A percentile compares a stretch with the other conserved stretches of the same genome.
These are phyloP conservation scores for Serpula lacrymans DNA, from an alignment of 768 basidiomycete species.

Conservation along the genomic window DNA sequence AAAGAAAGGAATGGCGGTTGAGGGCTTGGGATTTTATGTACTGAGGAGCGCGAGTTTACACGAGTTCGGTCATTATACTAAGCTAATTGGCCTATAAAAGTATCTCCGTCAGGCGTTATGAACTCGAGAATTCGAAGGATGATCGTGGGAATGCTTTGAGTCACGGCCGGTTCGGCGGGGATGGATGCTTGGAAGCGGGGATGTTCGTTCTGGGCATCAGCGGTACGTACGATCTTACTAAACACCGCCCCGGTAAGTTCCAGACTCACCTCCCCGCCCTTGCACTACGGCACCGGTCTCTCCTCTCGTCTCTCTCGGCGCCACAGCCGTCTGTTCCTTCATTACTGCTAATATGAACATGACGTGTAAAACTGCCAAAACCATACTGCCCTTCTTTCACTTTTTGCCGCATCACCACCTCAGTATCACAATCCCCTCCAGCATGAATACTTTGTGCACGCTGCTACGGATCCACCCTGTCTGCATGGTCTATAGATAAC, in stretches of 20 bases:
- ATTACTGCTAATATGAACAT: no score
- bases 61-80: constrained; percentile 12
- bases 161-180: constrained; percentile 3
- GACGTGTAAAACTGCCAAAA: no score
- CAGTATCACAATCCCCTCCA: no score
- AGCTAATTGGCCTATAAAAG: constrained; percentile 2
- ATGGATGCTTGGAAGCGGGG: no score
- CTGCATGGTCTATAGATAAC: not conserved
- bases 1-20: not conserved
- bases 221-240: no score
- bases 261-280: not conserved
- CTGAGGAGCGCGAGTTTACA: constrained; percentile 1
- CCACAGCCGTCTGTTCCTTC: no score
- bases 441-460: no score
- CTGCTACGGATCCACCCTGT: no score
- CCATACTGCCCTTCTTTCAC: no score
- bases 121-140: not conserved
- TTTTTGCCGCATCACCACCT: no score
- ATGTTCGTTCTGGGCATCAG: no score
- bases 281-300: no score
- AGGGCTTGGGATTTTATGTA: constrained; percentile 2
- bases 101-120: constrained; percentile 12
- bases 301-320: not conserved
- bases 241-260: not conserved
- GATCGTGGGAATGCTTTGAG: constrained; percentile 5